These are phyloP conservation scores for Westerdykella aurantiaca DNA, from an alignment of 2,329 filamentous ascomycete species.

Conservation along the genomic window DNA sequence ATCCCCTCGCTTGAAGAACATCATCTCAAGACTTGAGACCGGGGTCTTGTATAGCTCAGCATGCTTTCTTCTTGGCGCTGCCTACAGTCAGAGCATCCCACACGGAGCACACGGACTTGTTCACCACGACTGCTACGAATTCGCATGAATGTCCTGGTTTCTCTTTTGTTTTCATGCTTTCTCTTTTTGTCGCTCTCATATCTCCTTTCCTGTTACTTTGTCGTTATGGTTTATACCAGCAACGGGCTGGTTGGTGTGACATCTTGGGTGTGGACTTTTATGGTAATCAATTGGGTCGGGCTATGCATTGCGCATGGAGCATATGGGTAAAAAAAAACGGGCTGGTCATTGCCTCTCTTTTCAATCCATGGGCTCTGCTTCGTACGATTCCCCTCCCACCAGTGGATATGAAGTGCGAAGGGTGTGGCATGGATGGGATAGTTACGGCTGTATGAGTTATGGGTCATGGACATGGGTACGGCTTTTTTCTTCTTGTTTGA, in stretches of 20 bases:
- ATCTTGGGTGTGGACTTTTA: conserved; percentile 3
- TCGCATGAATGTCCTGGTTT: conserved; percentile 17
- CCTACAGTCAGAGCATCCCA: background rate
- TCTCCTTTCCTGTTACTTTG: conserved; percentile 12
- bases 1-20: conserved; percentile 4
- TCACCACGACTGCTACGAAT: conserved; percentile 19
- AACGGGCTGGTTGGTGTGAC: conserved; percentile 14
- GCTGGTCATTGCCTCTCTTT: conserved; percentile 23
- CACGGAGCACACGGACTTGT: background rate
- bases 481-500: conserved; percentile 4
- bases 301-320: conserved; percentile 29
- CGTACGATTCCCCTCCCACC: too few relatives aligned
- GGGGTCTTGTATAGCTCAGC: too few relatives aligned
- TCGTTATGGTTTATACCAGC: conserved; percentile 6
- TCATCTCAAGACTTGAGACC: too few relatives aligned
- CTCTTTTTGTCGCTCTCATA: conserved; percentile 5
- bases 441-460: conserved; percentile 27
- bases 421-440: conserved; percentile 6
- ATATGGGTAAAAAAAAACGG: conserved; percentile 21
- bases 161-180: conserved; percentile 7
- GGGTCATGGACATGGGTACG: conserved; percentile 17
- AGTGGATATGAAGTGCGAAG: background rate
- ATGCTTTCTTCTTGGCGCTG: too few relatives aligned
- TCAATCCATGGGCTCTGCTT: conserved; percentile 14
- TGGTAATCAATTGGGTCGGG: conserved; percentile 6